Evolutionary conservation across 2,329 filamentous ascomycete species (phyloP), one percentile per base, ranked within the genome.

Genomic region (Penicillium hesseltinei): DNA sequence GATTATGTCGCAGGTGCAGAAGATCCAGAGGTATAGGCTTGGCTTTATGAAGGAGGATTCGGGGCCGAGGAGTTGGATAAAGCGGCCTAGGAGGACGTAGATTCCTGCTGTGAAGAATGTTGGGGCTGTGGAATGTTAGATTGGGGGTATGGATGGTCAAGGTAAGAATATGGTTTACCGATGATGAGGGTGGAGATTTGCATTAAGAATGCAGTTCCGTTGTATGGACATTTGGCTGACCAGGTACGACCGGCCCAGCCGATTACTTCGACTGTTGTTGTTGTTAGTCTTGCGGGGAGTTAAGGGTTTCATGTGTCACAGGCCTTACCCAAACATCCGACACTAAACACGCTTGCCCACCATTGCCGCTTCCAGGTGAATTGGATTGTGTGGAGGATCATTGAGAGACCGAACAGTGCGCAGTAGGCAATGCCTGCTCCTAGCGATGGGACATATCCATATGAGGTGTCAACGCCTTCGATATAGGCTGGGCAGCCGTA

Each of bases 1-100:
- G 58, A 84, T 55, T 35, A 84, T 56, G 56, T 84, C 82, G 66
- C 77, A 79, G 38, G 79, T 79, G 65, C 83, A 81, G 66, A 82
- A 82, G 60, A 81, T 73, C 68, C 75, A 77, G 53, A 80, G 74
- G 61, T 82, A 82, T 51, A 76, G 69, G 31, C 66, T 74, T 1
- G 80, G 73, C 7, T 69, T 69, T 8, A 82, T 64, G 31, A 77
- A 61, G 35, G 77, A 80, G 52, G 77, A 79, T 50, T 77, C 59
- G 4, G 68, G 72, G 8, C 80, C 80, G 17, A 80, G 66, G 11
- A 75, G 55, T 27, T 71, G 66, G 69, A 82, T 82, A 56, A 82
- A 74, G 33, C 70, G 73, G 50, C 79, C 80, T 3, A 82, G 74
- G 44, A 81, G 69, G 49, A 82, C 69, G 65, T 82, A 82, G 49